These are phyloP conservation scores for Phyllosticta citribraziliensis DNA, from an alignment of 2,329 filamentous ascomycete genomes.

Conservation along the genomic window DNA sequence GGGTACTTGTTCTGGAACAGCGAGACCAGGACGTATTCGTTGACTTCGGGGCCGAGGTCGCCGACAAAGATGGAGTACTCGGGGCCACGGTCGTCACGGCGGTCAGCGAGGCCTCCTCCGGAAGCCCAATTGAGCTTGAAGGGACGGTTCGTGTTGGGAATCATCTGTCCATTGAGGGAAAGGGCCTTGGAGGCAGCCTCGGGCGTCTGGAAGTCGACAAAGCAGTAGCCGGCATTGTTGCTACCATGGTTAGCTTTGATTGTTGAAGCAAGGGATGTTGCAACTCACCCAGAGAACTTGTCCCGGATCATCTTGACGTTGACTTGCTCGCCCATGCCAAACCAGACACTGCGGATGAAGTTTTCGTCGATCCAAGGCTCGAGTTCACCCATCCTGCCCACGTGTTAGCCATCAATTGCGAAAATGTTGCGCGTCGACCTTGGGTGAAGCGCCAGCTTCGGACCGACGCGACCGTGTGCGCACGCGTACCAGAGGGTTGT, in stretches of 20 bases:
- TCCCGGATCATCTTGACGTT: constrained; percentile 99
- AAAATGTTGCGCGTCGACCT: neutral
- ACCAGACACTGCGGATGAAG: constrained; percentile 93
- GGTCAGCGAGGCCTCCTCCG: constrained; percentile 87
- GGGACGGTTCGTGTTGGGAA: constrained; percentile 86
- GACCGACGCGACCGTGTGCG: neutral
- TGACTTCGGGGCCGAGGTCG: constrained; percentile 94
- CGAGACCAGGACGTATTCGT: constrained; percentile 94
- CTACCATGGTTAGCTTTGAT: constrained; percentile 41
- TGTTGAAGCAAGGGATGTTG: neutral
- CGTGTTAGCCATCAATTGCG: neutral
- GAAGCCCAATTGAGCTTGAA: constrained; percentile 99
- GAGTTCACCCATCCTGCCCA: constrained; percentile 87
- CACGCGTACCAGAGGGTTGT: constrained; percentile 43
- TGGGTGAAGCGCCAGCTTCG: neutral
- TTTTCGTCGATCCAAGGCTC: constrained; percentile 99
- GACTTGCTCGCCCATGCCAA: constrained; percentile 83
- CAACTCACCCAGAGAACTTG: constrained; percentile 85
- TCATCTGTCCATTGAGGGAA: constrained; percentile 75
- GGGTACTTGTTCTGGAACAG: constrained; percentile 95
- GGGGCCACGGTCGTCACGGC: constrained; percentile 89
- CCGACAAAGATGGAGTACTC: constrained; percentile 98
- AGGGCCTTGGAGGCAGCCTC: constrained; percentile 87
- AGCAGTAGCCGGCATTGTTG: constrained; percentile 98
- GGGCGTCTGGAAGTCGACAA: constrained; percentile 79